Evolutionary conservation across 345 rosid species (phyloP).

Genomic region (Nephelium lappaceum): DNA sequence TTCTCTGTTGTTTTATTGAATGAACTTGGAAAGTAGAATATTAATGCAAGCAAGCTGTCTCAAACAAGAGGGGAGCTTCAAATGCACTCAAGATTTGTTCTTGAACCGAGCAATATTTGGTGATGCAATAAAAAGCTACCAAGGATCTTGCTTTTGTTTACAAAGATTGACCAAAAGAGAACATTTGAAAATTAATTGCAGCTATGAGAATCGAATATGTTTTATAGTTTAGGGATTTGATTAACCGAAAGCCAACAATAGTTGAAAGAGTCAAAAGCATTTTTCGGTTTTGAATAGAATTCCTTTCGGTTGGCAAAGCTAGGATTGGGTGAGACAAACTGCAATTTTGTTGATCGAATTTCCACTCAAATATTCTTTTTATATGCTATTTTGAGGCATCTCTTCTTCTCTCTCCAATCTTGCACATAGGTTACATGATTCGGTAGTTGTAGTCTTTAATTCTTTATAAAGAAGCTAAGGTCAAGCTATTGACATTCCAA

Average conservation of each 20-base stretch:
- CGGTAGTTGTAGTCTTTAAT: neutral
- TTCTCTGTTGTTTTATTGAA: too few species aligned
- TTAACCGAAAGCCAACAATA: constrained; percentile 13
- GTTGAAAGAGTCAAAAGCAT: constrained; percentile 14
- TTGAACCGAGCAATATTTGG: neutral
- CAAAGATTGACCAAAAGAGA: neutral
- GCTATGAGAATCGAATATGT: neutral
- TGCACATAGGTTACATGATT: neutral
- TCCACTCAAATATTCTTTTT: neutral
- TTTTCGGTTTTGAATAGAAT: neutral
- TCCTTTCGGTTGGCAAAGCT: constrained; percentile 19
- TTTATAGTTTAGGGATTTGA: neutral
- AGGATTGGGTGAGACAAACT: neutral
- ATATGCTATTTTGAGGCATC: neutral
- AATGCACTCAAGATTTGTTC: neutral
- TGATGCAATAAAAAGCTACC: neutral
- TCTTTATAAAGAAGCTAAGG: constrained; percentile 8
- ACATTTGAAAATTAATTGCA: neutral
- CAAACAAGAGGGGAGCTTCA: neutral
- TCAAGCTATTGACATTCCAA: constrained; percentile 11
- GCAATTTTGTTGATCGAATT: neutral
- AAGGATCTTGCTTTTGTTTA: constrained; percentile 7
- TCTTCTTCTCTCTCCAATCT: constrained; percentile 3
- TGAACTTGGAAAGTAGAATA: too few species aligned
- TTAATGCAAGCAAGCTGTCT: too few species aligned